A percentile compares a stretch with the other conserved stretches of the same genome.
phyloP scores from a whole-genome alignment of 2,329 filamentous ascomycete genomes.

The Plectosphaerella sp. region DNA sequence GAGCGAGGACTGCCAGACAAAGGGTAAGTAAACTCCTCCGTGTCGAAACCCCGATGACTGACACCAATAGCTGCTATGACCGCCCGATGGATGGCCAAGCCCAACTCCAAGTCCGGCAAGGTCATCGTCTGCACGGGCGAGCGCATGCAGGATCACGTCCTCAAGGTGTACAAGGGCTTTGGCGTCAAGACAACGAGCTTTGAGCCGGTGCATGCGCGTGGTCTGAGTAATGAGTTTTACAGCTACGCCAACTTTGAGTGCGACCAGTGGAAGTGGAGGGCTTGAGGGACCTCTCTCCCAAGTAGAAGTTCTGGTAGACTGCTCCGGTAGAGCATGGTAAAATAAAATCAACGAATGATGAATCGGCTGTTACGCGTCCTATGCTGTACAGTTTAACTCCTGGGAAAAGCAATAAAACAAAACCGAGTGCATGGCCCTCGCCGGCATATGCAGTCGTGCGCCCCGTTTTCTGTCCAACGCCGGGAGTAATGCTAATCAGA shows the following conservation, averaged over 20 bases:
- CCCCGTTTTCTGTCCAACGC: conserved; percentile 9
- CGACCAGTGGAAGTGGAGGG: conserved; percentile 39
- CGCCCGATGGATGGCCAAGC: conserved; percentile 64
- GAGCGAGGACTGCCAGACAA: conserved; percentile 76
- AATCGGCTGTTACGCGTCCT: conserved; percentile 1
- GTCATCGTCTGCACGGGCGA: conserved; percentile 75
- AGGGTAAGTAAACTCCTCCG: conserved; percentile 41
- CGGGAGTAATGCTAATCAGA: conserved; percentile 5
- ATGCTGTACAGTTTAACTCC: conserved; percentile 1
- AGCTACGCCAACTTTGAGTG: conserved; percentile 78
- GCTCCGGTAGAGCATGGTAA: neutral
- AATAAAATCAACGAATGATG: neutral
- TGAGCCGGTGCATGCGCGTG: conserved; percentile 64
- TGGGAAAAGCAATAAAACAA: neutral
- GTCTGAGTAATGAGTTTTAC: conserved; percentile 75
- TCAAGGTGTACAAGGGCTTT: conserved; percentile 61
- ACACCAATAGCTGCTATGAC: conserved; percentile 60
- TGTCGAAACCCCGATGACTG: neutral
- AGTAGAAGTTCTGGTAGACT: no score
- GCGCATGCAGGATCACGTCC: conserved; percentile 62
- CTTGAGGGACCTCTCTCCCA: neutral
- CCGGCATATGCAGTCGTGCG: neutral
- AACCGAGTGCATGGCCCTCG: no score
- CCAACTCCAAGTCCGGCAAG: conserved; percentile 16
- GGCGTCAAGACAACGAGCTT: conserved; percentile 63